Percentiles rank a stretch among this genome's conserved stretches.
phyloP scores from a whole-genome alignment of 148 eudicot species.

The Chenopodium formosanum region DNA sequence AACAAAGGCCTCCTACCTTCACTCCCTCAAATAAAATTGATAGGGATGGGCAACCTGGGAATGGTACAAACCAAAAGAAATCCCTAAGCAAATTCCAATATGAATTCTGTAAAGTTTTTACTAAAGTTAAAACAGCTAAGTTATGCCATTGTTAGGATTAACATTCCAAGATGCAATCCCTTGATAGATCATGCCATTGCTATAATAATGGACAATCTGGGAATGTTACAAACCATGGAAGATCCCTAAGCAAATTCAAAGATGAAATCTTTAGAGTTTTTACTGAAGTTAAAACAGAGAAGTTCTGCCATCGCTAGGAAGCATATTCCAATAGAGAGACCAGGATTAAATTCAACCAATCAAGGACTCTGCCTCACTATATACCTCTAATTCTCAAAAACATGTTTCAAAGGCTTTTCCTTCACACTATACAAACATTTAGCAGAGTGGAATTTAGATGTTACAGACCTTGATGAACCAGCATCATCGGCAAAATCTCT shows the following conservation, averaged over 20 bases:
- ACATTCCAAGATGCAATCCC: too few species aligned
- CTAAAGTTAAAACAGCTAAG: too few species aligned
- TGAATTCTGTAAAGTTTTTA: neutral
- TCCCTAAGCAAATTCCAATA: neutral
- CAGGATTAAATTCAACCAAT: neutral
- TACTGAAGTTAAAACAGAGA: neutral
- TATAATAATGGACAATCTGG: too few species aligned
- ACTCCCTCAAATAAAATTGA: neutral
- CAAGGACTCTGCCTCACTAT: neutral
- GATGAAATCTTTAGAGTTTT: too few species aligned
- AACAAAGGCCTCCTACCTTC: neutral
- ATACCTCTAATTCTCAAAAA: neutral
- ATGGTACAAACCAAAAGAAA: neutral
- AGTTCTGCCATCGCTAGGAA: neutral
- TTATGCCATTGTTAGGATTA: too few species aligned
- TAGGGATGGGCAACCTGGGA: neutral
- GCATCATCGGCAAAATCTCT: slow-evolving; percentile 59
- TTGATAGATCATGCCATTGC: too few species aligned
- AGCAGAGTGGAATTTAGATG: slow-evolving; percentile 8
- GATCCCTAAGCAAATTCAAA: too few species aligned
- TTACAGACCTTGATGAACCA: slow-evolving; percentile 69
- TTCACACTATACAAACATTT: neutral
- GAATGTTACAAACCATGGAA: too few species aligned
- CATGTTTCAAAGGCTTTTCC: neutral
- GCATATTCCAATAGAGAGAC: neutral